A percentile compares a stretch with the other conserved stretches of the same genome.
Conservation (phyloP, 1,284 basidiomycete genomes). For the Tetrapyrgos nigripes region DNA sequence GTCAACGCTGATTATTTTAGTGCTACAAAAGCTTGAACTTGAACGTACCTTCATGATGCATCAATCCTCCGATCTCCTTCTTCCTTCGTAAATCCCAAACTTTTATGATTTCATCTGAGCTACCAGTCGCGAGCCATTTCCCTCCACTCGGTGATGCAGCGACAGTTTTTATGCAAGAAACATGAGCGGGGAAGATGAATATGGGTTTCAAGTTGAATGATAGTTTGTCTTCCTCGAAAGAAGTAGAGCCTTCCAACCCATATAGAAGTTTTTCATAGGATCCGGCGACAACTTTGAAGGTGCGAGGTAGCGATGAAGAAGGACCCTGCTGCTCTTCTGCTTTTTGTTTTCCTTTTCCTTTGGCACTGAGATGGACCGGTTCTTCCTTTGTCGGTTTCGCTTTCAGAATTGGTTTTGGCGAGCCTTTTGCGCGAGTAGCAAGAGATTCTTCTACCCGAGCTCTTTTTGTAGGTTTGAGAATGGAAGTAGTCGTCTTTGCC, state of each 20-base stretch:
- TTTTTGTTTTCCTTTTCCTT: slow-evolving; percentile 38
- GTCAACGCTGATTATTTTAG: neutral
- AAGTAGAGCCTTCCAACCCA: slow-evolving; percentile 79
- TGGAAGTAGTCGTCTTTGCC: too few relatives aligned
- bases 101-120: slow-evolving; percentile 94
- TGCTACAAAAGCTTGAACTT: neutral
- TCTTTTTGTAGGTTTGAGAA: slow-evolving; percentile 28
- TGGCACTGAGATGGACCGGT: slow-evolving; percentile 13
- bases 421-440: slow-evolving; percentile 24
- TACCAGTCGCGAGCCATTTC: slow-evolving; percentile 96
- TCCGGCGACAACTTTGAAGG: slow-evolving; percentile 89
- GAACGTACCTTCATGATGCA: slow-evolving; percentile 89
- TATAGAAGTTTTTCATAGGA: slow-evolving; percentile 97
- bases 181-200: slow-evolving; percentile 97
- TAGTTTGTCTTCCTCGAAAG: slow-evolving; percentile 39
- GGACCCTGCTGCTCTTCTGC: slow-evolving; percentile 21
- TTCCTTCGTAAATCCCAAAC: slow-evolving; percentile 94
- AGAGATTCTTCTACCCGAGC: slow-evolving; percentile 27
- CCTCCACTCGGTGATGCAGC: slow-evolving; percentile 86
- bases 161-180: slow-evolving; percentile 90
- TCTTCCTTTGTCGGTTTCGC: slow-evolving; percentile 1
- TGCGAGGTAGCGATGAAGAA: slow-evolving; percentile 46
- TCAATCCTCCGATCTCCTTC: slow-evolving; percentile 93
- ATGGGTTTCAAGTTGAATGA: slow-evolving; percentile 74
- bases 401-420: slow-evolving; percentile 24